Base-by-base conservation (phyloP, 148 eudicot species). In the Heliamphora exappendiculata region DNA sequence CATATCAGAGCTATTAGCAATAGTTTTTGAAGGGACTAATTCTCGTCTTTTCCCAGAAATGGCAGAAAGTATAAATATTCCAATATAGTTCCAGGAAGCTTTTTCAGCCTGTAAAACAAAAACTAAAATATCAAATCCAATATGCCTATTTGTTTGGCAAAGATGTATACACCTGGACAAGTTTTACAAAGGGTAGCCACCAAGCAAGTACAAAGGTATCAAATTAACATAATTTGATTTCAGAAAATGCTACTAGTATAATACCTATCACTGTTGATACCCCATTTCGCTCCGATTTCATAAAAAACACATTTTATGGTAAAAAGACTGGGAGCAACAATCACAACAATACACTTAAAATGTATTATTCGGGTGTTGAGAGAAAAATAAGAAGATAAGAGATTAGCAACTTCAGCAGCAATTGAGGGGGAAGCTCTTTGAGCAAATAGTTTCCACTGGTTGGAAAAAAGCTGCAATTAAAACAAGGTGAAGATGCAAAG, bases 31-130 rank as follows among this genome's bases (percentile, higher is more conserved):
- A 53, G 97, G 98, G 37, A 95, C 82, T 75, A 91, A 78, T 3
- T 86, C 90, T 69, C 92, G 89, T 77, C 87, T 89, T 85, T 91
- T 93, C 1, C 99, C 99, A 72, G 90, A 84, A 50, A 95, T 80
- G 62, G 89, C 93, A 24, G 96, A 89, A 37, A 95, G 55, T 84
- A 91, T 95, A 82, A 89, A 89, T 68, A 95, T 85, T 67, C 88
- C 99, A 76, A 95, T 87, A 41, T 82, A 87, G 81, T 95, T 95
- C 84, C 71, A 81, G 36, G 89, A 50, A 79, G 94, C 82, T 75
- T 85, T 86, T 36, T 89, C 88, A 45, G 99, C 99, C 99, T 95
- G 88, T 41, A 60, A 80, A 69, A 69, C 2, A 65, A 80, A n/a
- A 55, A 50, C 22, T 31, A 7, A 65, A 50, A 66, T 4, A 54